Conservation (phyloP, 2,329 filamentous ascomycete genomes). For the Neonectria punicea region DNA sequence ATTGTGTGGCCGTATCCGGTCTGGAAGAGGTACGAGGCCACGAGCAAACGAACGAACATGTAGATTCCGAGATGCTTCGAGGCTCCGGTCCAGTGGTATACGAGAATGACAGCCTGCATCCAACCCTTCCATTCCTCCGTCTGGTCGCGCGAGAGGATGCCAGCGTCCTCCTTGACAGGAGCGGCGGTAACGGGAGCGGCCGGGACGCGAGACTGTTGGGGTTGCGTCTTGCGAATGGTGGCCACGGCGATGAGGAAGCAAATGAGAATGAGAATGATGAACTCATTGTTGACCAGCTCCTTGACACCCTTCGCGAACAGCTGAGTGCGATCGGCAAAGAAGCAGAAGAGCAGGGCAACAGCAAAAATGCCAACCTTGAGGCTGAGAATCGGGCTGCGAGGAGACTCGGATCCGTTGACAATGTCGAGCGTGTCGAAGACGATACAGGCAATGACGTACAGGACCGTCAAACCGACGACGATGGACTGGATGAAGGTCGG, state of each 20-base stretch:
- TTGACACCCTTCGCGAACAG: slow-evolving; percentile 43
- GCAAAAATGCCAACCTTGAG: slow-evolving; percentile 42
- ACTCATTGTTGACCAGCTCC: slow-evolving; percentile 33
- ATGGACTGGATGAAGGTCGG: slow-evolving; percentile 37
- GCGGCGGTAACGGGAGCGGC: slow-evolving; percentile 14
- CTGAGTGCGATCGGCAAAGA: slow-evolving; percentile 43
- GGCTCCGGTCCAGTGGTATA: slow-evolving; percentile 69
- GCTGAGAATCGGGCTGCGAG: slow-evolving; percentile 29
- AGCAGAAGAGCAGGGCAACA: slow-evolving; percentile 42
- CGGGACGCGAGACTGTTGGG: slow-evolving; percentile 27
- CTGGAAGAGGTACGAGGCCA: slow-evolving; percentile 70
- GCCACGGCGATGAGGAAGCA: slow-evolving; percentile 20
- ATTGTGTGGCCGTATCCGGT: slow-evolving; percentile 70
- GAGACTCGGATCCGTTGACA: slow-evolving; percentile 22
- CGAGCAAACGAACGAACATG: slow-evolving; percentile 62
- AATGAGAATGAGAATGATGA: slow-evolving; percentile 28
- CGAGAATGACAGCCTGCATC: slow-evolving; percentile 65
- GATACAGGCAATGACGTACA: slow-evolving; percentile 35
- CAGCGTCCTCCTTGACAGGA: slow-evolving; percentile 29
- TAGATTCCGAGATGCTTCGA: slow-evolving; percentile 60
- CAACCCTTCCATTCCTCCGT: slow-evolving; percentile 75
- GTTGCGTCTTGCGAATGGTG: slow-evolving; percentile 34
- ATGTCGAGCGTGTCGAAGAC: slow-evolving; percentile 30
- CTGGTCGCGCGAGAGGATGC: slow-evolving; percentile 58
- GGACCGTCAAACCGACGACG: slow-evolving; percentile 32